phyloP scores from a whole-genome alignment of 129 eudicot genomes.

The Deinandra increscens region DNA sequence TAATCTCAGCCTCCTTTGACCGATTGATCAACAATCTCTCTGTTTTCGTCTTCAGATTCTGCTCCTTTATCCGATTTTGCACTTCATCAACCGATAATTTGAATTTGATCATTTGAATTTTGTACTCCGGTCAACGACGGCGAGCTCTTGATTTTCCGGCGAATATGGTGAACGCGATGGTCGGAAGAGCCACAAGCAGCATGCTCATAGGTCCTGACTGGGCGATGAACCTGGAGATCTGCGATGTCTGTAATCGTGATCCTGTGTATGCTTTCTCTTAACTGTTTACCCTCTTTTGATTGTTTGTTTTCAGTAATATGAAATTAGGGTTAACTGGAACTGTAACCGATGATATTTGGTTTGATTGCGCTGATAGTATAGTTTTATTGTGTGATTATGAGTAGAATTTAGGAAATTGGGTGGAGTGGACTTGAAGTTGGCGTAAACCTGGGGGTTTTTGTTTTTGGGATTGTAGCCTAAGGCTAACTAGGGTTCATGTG shows the following conservation, averaged over 20 bases:
- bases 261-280: constrained; percentile 33
- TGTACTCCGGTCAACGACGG: neutral
- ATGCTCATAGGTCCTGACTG: constrained; percentile 60
- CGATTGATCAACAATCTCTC: constrained; percentile 20
- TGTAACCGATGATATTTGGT: neutral
- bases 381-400: constrained; percentile 14
- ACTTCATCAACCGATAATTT: neutral
- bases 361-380: constrained; percentile 3
- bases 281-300: neutral
- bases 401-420: constrained; percentile 17
- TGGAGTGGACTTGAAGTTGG: neutral
- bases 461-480: neutral
- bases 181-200: constrained; percentile 60
- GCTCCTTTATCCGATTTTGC: neutral
- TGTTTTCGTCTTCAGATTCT: constrained; percentile 10
- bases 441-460: neutral
- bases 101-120: too few species aligned
- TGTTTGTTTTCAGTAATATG: neutral
- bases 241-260: constrained; percentile 52
- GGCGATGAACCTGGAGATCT: constrained; percentile 58
- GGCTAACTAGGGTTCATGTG: neutral
- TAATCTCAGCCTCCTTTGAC: constrained; percentile 27
- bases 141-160: neutral
- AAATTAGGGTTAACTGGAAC: constrained; percentile 17
- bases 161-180: constrained; percentile 77